phyloP scores from a whole-genome alignment of 805 yeast species.

The Tetrapisispora taiwanensis region DNA sequence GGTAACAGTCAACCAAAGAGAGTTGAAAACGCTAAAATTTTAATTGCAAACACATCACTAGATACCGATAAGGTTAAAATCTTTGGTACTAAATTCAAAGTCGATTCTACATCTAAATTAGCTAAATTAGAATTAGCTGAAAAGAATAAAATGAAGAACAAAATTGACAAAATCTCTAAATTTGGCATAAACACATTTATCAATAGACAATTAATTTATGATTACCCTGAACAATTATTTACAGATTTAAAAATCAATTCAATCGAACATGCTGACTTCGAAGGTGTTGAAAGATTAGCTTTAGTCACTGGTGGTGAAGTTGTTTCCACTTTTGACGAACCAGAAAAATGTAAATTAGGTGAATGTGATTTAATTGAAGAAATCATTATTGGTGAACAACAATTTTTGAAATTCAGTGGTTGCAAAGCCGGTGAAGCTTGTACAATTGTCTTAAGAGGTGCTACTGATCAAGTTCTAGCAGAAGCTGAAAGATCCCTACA shows the following conservation, averaged over 20 bases:
- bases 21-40: constrained; percentile 70
- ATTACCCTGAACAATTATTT: constrained; percentile 94
- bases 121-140: constrained; percentile 94
- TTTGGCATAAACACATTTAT: constrained; percentile 85
- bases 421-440: constrained; percentile 94
- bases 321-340: constrained; percentile 89
- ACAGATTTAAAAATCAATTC: constrained; percentile 81
- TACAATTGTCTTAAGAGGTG: constrained; percentile 91
- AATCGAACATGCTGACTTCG: constrained; percentile 97
- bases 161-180: constrained; percentile 79
- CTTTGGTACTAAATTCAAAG: constrained; percentile 96
- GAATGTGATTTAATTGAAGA: constrained; percentile 86
- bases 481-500: constrained; percentile 96
- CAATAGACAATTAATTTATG: constrained; percentile 93
- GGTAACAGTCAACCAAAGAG: constrained; percentile 91
- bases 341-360: constrained; percentile 78
- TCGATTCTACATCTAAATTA: constrained; percentile 85
- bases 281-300: constrained; percentile 93
- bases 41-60: constrained; percentile 90
- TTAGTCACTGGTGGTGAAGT: constrained; percentile 98
- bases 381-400: constrained; percentile 84
- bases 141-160: constrained; percentile 80
- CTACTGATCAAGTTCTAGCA: constrained; percentile 91
- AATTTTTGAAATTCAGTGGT: constrained; percentile 87
- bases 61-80: constrained; percentile 97